Evolutionary conservation across 2,329 filamentous ascomycete species (phyloP).

Genomic region (Clarireedia monteithiana): DNA sequence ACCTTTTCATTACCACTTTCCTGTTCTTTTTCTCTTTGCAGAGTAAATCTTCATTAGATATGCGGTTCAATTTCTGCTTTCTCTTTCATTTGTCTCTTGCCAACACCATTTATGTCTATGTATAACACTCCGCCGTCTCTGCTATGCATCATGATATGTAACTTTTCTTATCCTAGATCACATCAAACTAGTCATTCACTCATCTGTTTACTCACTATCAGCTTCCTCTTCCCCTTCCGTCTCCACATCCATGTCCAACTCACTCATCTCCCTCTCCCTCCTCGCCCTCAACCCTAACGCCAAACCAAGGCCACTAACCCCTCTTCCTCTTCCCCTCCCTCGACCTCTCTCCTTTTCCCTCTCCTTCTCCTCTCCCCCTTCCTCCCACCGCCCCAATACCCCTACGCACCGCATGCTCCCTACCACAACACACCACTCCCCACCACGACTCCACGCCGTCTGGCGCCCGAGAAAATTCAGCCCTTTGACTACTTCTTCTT

Average conservation of each 20-base stretch:
- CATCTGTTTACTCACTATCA: not conserved
- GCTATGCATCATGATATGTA: too few relatives aligned
- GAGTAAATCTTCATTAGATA: not conserved
- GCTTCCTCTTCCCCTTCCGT: too few relatives aligned
- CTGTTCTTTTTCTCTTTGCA: not conserved
- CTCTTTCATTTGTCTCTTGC: not conserved
- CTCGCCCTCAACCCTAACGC: too few relatives aligned
- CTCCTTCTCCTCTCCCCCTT: not conserved
- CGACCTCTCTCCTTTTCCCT: not conserved
- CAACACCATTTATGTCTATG: not conserved
- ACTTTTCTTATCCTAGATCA: not conserved
- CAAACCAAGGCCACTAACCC: not conserved
- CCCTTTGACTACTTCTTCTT: conserved; percentile 17
- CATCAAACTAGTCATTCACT: not conserved
- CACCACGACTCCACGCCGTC: conserved; percentile 26
- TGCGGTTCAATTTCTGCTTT: not conserved
- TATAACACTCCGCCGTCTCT: not conserved
- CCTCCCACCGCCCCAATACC: conserved; percentile 17
- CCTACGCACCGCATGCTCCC: conserved; percentile 23
- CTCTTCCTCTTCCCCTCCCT: not conserved
- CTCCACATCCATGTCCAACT: too few relatives aligned
- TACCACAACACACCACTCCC: conserved; percentile 27
- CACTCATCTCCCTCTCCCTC: too few relatives aligned
- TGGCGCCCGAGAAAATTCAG: conserved; percentile 22
- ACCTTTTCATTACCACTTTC: not conserved